Evolutionary conservation across 1,139 yeast genomes (phyloP).

Genomic region (Blastobotrys buckinghamii): DNA sequence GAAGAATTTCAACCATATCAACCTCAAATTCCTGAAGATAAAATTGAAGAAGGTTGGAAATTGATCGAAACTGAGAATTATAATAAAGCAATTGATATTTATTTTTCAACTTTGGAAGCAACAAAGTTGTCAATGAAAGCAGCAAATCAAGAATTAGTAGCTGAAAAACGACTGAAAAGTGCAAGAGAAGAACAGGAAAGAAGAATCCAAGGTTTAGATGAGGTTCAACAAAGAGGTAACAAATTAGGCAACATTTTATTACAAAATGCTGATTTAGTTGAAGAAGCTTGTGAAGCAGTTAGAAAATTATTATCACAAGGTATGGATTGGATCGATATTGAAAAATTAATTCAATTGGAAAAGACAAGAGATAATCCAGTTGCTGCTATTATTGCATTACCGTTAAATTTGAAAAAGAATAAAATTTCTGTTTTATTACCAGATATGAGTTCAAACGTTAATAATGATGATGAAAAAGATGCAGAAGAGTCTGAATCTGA

Average conservation of each 20-base stretch:
- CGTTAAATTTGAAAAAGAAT: constrained; percentile 66
- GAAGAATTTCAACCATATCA: constrained; percentile 85
- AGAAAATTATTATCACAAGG: constrained; percentile 67
- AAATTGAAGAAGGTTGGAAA: constrained; percentile 22
- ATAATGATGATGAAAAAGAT: constrained; percentile 33
- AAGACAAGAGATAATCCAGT: constrained; percentile 57
- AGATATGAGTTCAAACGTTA: no score
- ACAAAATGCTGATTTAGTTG: constrained; percentile 62
- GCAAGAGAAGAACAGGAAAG: constrained; percentile 70
- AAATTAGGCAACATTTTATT: constrained; percentile 71
- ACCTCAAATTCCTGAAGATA: constrained; percentile 39
- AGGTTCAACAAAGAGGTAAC: constrained; percentile 59
- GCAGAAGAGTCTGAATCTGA: constrained; percentile 27
- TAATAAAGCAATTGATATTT: constrained; percentile 73
- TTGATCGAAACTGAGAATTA: constrained; percentile 44
- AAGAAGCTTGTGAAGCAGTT: constrained; percentile 64
- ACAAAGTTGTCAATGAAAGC: constrained; percentile 66
- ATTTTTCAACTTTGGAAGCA: constrained; percentile 80
- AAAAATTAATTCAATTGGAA: constrained; percentile 64
- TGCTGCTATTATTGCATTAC: constrained; percentile 59
- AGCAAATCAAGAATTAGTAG: constrained; percentile 71
- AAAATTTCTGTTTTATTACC: constrained; percentile 58
- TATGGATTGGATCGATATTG: constrained; percentile 94
- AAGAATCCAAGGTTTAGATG: constrained; percentile 61
- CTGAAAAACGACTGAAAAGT: constrained; percentile 63